phyloP scores from a whole-genome alignment of 306 rosid species.

The Malus asiatica region DNA sequence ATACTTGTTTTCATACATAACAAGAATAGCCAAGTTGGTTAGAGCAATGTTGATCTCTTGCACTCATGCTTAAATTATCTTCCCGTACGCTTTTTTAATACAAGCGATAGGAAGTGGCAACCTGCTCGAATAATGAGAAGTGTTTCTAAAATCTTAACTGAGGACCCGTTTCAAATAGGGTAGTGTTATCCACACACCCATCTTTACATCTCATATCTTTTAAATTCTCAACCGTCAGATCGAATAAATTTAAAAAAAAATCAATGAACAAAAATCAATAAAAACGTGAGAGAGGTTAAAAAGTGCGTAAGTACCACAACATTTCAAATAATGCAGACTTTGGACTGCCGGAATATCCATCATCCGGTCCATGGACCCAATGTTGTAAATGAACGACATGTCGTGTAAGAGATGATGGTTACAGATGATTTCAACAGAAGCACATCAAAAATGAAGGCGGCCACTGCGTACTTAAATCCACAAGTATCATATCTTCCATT shows the following conservation, averaged over 20 bases:
- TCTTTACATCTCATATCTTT: no score
- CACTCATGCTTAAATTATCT: neutral
- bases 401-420: neutral
- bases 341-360: neutral
- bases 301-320: no score
- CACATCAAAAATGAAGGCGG: neutral
- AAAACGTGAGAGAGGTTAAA: no score
- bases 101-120: neutral
- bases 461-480: neutral
- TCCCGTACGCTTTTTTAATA: neutral
- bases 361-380: neutral
- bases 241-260: no score
- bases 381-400: neutral
- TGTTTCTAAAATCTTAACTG: no score
- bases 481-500: neutral
- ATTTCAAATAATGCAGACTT: neutral
- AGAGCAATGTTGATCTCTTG: no score
- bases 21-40: neutral
- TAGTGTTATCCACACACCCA: no score
- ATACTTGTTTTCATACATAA: no score
- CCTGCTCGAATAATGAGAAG: no score
- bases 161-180: no score
- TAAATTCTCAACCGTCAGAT: no score
- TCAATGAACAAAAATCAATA: no score
- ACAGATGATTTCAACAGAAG: neutral